Conservation (phyloP, 1,139 yeast genomes). For the Magnusiomyces magnusii region DNA sequence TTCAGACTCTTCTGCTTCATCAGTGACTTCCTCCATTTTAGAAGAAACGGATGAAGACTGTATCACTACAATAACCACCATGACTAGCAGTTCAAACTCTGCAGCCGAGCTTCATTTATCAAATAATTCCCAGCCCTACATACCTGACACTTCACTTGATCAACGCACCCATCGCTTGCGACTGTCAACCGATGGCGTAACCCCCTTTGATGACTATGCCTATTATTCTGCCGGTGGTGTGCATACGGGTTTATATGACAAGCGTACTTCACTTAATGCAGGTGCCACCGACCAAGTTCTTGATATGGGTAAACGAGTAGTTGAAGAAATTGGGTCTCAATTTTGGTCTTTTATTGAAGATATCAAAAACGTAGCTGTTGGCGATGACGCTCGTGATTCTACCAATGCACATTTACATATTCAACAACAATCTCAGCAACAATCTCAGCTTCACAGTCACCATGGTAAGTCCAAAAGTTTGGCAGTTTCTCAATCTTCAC, state of each 20-base stretch:
- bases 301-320: conserved; percentile 31
- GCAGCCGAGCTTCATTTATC: neutral
- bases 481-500: neutral
- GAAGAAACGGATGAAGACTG: conserved; percentile 6
- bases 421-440: too few species aligned
- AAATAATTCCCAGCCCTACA: neutral
- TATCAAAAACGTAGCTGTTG: conserved; percentile 31
- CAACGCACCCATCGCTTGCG: neutral
- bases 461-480: conserved; percentile 2
- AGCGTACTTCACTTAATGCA: neutral
- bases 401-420: neutral
- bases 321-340: conserved; percentile 32
- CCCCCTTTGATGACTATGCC: neutral
- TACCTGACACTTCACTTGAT: neutral
- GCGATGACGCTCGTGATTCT: conserved; percentile 24
- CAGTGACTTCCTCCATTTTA: conserved; percentile 5
- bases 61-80: neutral
- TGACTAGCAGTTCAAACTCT: neutral
- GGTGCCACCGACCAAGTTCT: conserved; percentile 23
- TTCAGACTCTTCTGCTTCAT: conserved; percentile 14
- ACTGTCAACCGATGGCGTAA: neutral
- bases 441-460: neutral
- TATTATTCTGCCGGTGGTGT: neutral
- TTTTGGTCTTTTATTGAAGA: conserved; percentile 34
- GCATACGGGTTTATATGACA: conserved; percentile 4